Base-by-base conservation (phyloP, 2,329 filamentous ascomycete species). In the Colletotrichum coccodes region DNA sequence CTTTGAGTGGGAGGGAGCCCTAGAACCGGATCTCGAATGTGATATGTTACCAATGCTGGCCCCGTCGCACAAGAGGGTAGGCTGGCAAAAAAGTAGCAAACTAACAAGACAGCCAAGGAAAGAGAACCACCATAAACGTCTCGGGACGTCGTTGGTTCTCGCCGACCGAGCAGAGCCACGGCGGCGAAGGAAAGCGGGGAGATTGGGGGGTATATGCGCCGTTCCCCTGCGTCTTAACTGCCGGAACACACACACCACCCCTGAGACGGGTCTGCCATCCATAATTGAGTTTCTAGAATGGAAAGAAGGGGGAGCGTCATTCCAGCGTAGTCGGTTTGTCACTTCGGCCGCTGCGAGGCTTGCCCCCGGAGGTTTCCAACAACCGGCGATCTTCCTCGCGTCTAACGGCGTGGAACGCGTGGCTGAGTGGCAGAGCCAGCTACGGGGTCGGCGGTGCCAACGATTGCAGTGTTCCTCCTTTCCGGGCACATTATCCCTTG, bases 161-260 rank as follows among this genome's bases (percentile, higher is more conserved):
- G 46, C 34, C 59, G 52, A 42, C 34, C 34, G 34, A 50, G 50
- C 23, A 23, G 23, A 36, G 36, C 38, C 21, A 36, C 8, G 21
- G 21, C 21, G 52, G 34, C 34, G 34, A 38, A 12, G 32, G 23
- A 42, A 32, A 40, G 32, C 26, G 34, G 53, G 26, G 49, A 58
- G 42, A 46, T 38, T 46, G 23, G 40, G 40, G 56, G 47, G 32
- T 60, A 69, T 69, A 69, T 66, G 49, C 16, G 56, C 61, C 61
- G 44, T 28, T 49, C 68, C 69, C 69, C 61, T 71, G 69, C 66
- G 21, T 66, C 40, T 70, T 70, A 71, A 70, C n/a, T 70, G 46
- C 69, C 66, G 69, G 54, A 34, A 53, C 23, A 28, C 28, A 23
- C 28, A 56, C 34, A 30, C 36, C 34, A 34, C 50, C 52, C 52